Conservation (phyloP, 2,329 filamentous ascomycete genomes). For the Fusarium denticulatum region DNA sequence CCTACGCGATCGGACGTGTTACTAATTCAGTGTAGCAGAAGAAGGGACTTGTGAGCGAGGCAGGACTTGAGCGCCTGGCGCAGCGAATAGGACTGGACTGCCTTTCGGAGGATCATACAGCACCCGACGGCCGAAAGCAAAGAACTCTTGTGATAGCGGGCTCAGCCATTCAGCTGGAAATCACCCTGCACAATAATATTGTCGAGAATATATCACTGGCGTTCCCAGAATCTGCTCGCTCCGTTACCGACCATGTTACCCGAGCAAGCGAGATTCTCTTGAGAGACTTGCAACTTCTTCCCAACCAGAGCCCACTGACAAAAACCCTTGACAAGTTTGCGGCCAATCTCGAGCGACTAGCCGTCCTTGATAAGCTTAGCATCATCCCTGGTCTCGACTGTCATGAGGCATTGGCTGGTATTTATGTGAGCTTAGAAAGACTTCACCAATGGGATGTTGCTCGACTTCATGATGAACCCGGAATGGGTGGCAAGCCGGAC, state of each 20-base stretch:
- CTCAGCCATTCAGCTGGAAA: slow-evolving; percentile 68
- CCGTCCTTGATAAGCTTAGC: slow-evolving; percentile 77
- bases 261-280: slow-evolving; percentile 73
- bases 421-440: slow-evolving; percentile 75
- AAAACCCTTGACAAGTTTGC: slow-evolving; percentile 77
- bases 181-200: slow-evolving; percentile 69
- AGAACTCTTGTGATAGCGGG: slow-evolving; percentile 71
- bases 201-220: slow-evolving; percentile 71
- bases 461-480: slow-evolving; percentile 61
- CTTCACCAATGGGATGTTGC: slow-evolving; percentile 78
- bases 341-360: slow-evolving; percentile 75
- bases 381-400: slow-evolving; percentile 75
- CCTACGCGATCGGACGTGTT: not conserved
- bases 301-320: slow-evolving; percentile 71
- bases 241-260: slow-evolving; percentile 68
- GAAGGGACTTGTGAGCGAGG: slow-evolving; percentile 76
- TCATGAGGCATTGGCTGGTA: slow-evolving; percentile 78
- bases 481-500: slow-evolving; percentile 56
- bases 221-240: slow-evolving; percentile 68
- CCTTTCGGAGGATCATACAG: slow-evolving; percentile 65
- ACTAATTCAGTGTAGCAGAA: slow-evolving; percentile 47
- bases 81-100: slow-evolving; percentile 73
- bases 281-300: slow-evolving; percentile 68
- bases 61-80: slow-evolving; percentile 77
- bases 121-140: slow-evolving; percentile 58